Base-by-base conservation (phyloP, 495 filamentous ascomycete genomes). In the Tuber umbilicatum region DNA sequence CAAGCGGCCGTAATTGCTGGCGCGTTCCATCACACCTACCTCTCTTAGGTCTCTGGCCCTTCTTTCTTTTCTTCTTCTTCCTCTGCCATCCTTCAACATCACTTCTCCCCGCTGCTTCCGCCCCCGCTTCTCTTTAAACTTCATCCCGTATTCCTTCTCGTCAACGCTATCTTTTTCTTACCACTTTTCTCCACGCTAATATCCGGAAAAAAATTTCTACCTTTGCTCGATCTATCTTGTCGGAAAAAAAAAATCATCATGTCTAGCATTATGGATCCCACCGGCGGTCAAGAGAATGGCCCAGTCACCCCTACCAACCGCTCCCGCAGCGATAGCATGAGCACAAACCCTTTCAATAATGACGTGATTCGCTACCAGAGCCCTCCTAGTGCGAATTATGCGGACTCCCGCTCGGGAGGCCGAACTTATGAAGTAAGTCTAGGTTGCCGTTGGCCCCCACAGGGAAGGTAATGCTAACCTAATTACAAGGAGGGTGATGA, bases 271-370 rank as follows among this genome's bases (percentile, higher is more conserved):
- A 73, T 73, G 37, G 75, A 81, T 69, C 73, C 80, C 76, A 40
- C 72, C 45, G 31, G 73, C 38, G 37, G 45, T 14, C 21, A 37
- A 39, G 77, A 79, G 38, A 55, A 60, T 23, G 69, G 77, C 31
- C 72, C 72, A 60, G 60, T 70, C 21, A 74, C 76, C 37, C 76
- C 76, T 10, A 72, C 71, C 41, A 27, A 38, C 70, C 77, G 77
- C 70, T 76, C 75, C 41, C 70, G 69, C 35, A 78, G 75, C 42
- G 68, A 70, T 42, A 64, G 38, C 42, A 27, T 78, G 16, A 74
- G 68, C 39, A 79, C 76, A 43, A 78, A 79, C 40, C 76, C 75
- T 42, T 80, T 80, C 70, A 78, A 78, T 73, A 73, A 74, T 37
- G 78, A 80, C 55, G 71, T 80, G 50, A 75, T 50, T 14, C 79